Conservation (phyloP, 2,329 filamentous ascomycete species). For the Beauveria asiatica region DNA sequence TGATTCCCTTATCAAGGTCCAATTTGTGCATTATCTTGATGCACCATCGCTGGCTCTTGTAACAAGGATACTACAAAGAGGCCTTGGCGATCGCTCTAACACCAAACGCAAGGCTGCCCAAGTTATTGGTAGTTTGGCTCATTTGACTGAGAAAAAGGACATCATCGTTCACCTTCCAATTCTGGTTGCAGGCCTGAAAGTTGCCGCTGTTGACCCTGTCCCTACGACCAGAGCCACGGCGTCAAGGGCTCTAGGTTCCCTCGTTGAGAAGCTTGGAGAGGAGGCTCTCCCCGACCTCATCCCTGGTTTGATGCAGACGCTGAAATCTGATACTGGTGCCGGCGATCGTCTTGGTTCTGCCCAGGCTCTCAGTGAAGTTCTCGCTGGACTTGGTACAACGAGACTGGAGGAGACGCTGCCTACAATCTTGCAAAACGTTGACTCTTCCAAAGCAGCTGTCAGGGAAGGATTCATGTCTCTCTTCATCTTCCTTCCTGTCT, state of each 20-base stretch:
- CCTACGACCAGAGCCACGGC: constrained; percentile 93
- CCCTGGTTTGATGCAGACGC: constrained; percentile 91
- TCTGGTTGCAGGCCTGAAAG: constrained; percentile 78
- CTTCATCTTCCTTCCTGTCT: constrained; percentile 97
- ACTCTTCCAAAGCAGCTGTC: constrained; percentile 80
- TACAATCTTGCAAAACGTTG: constrained; percentile 91
- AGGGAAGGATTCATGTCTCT: constrained; percentile 99
- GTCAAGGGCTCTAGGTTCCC: constrained; percentile 87
- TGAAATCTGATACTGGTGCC: constrained; percentile 94
- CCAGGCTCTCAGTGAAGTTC: constrained; percentile 90
- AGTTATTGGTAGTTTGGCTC: constrained; percentile 94
- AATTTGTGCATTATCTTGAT: constrained; percentile 97
- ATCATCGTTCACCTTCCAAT: constrained; percentile 85
- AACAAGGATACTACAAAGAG: constrained; percentile 89
- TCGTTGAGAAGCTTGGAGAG: constrained; percentile 97
- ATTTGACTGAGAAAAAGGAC: constrained; percentile 93
- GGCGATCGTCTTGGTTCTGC: constrained; percentile 93
- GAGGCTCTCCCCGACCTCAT: constrained; percentile 96
- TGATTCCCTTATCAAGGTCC: constrained; percentile 93
- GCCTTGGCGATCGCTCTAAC: constrained; percentile 79
- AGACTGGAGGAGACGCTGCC: constrained; percentile 92
- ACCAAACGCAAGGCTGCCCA: constrained; percentile 96
- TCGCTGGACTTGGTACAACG: constrained; percentile 86
- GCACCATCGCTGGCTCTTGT: constrained; percentile 91
- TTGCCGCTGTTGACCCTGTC: constrained; percentile 89